Evolutionary conservation across 306 rosid genomes (phyloP), one percentile per base, ranked within the genome.

Genomic region (Clitoria ternatea): DNA sequence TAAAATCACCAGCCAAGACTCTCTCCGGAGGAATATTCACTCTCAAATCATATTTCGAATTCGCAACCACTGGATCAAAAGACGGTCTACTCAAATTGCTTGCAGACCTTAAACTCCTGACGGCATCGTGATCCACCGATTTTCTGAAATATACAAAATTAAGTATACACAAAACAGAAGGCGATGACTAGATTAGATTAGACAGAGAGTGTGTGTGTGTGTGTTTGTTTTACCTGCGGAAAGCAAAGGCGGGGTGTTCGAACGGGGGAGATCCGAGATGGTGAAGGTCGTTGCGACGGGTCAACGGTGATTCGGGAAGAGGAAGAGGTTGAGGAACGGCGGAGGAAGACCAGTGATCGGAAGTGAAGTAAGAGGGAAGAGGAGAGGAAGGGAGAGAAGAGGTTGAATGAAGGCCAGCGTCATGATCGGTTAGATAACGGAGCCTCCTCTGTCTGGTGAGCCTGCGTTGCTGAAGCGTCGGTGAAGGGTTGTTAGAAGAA

Each of bases 391-490:
- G 87, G 12, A 80, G 27, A 6, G 72, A 66, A 5, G 59, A 29
- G 4, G 47, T 39, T 7, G 61, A 50, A 54, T 22, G 65, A 4
- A 79, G 23, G 9, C 77, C 87, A 39, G 78, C 42, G 17, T 81
- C 96, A 8, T 63, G 67, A 14, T 83, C 78, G 20, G 1, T 79
- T 0, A 82, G 80, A 80, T 88, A 44, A 2, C 88, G 81, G 42
- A 89, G 92, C 76, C 61, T 85, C 69, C 80, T 67, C 84, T 85
- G 96, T 43, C 97, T 74, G 4, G 92, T 90, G 45, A 94, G 88
- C 71, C 90, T 77, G 36, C 90, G 82, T 4, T 77, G 86, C 33
- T 73, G 75, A 29, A 65, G 44, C 7, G 84, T 67, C 7, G 71
- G 59, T 3, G 63, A 40, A 50, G 71, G 19, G 7, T 5, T 55